These are phyloP conservation scores for Pseudodiploospora longispora DNA, from an alignment of 2,329 filamentous ascomycete species.

Conservation along the genomic window DNA sequence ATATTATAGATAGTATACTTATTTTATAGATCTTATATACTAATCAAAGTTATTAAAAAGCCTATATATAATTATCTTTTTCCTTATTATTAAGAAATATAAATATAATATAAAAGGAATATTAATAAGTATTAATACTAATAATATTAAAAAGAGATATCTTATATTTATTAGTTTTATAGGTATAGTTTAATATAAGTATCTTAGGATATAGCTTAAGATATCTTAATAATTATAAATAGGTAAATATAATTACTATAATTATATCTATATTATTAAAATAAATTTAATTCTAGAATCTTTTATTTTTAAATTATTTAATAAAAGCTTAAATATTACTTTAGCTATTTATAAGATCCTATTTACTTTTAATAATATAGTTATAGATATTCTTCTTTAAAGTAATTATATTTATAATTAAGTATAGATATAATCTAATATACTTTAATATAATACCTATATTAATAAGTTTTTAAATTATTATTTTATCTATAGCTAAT, in stretches of 20 bases:
- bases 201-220: slow-evolving; percentile 13
- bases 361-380: slow-evolving; percentile 10
- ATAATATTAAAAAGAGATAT: slow-evolving; percentile 17
- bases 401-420: slow-evolving; percentile 6
- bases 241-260: slow-evolving; percentile 15
- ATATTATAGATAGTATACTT: slow-evolving; percentile 9
- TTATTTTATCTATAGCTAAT: not conserved
- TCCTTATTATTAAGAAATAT: slow-evolving; percentile 12
- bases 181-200: slow-evolving; percentile 15
- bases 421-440: not conserved
- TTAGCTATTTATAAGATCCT: slow-evolving; percentile 10
- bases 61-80: slow-evolving; percentile 14
- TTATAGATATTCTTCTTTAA: slow-evolving; percentile 17
- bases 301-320: slow-evolving; percentile 13
- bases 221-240: slow-evolving; percentile 15
- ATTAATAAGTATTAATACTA: slow-evolving; percentile 12
- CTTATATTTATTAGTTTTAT: slow-evolving; percentile 17
- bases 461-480: not conserved
- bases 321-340: slow-evolving; percentile 12
- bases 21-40: slow-evolving; percentile 9
- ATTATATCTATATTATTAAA: slow-evolving; percentile 10
- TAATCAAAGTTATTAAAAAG: slow-evolving; percentile 11
- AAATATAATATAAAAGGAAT: slow-evolving; percentile 16
- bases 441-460: too few relatives aligned
- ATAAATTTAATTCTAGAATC: slow-evolving; percentile 14